Base-by-base conservation (phyloP, 331 rosid genomes). In the Spiraea crenata region DNA sequence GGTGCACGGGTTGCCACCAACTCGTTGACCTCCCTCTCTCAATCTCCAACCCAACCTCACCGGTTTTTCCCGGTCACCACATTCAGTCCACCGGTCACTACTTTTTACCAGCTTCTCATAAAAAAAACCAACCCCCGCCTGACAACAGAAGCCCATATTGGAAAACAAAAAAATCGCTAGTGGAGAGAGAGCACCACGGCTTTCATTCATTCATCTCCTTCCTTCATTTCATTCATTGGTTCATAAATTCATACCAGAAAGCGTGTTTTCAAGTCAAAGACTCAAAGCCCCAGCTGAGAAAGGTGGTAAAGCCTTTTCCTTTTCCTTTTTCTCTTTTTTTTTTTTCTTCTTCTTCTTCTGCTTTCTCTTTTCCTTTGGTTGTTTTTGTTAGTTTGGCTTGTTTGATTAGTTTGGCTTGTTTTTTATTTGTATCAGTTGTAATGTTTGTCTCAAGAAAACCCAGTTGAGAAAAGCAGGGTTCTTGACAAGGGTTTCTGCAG, bases 11-110 rank as follows among this genome's bases (percentile, higher is more conserved):
- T 64, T 56, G 69, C 58, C 70, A 57, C 73, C 70, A 56, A 38
- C 38, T 41, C 56, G 69, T 74, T 79, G 80, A 79, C 83, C 75
- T 42, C 49, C 9, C 35, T 25, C 1, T n/a, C n/a, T n/a, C n/a
- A n/a, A n/a, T n/a, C n/a, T n/a, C 19, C 19, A 2, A 1, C 64
- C 39, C 35, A 68, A 47, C 46, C 39, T n/a, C 50, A 39, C 77
- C 74, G 81, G 73, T 49, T 57, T 40, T 67, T 41, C 2, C 68
- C 76, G 63, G 79, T 75, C 69, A 44, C 63, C 44, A 39, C 57
- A 4, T 63, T 20, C 71, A 16, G 39, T 52, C 9, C 46, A 39
- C 42, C 67, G 75, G 71, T 76, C 47, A 55, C 62, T 25, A 45
- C 12, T 57, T 67, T 46, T 67, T 46, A 31, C 7, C 20, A 20